Evolutionary conservation across 768 basidiomycete genomes (phyloP).

Genomic region (Xerocomellus dryophilus): DNA sequence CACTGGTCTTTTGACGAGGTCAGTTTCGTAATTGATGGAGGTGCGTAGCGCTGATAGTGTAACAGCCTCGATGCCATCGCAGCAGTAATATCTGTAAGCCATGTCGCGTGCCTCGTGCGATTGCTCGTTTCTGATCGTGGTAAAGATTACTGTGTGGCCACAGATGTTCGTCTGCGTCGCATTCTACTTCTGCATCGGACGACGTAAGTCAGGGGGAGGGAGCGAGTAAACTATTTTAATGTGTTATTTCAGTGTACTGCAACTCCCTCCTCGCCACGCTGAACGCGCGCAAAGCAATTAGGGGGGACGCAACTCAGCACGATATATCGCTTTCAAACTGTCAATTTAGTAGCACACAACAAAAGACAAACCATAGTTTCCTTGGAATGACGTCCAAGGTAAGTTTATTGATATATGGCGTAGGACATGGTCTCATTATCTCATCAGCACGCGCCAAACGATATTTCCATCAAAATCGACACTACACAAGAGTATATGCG

Average conservation of each 20-base stretch:
- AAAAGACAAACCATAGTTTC: background rate
- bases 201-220: constrained; percentile 39
- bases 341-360: background rate
- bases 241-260: constrained; percentile 45
- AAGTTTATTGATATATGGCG: background rate
- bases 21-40: background rate
- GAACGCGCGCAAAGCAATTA: constrained; percentile 51
- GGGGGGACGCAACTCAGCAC: constrained; percentile 9
- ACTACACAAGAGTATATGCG: constrained; percentile 51
- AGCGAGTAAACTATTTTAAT: background rate
- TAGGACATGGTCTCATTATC: background rate
- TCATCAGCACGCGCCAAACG: constrained; percentile 33
- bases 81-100: constrained; percentile 48
- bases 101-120: background rate
- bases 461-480: constrained; percentile 64
- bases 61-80: constrained; percentile 49
- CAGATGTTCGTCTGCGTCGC: constrained; percentile 53
- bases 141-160: constrained; percentile 47
- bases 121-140: background rate
- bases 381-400: constrained; percentile 6
- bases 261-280: constrained; percentile 60
- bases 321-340: constrained; percentile 8
- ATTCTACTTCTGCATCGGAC: constrained; percentile 60
- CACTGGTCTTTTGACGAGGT: constrained; percentile 34
- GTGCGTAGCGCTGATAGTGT: constrained; percentile 1